These are phyloP conservation scores for Sutorius eximius DNA, from an alignment of 1,284 basidiomycete genomes.

Conservation along the genomic window DNA sequence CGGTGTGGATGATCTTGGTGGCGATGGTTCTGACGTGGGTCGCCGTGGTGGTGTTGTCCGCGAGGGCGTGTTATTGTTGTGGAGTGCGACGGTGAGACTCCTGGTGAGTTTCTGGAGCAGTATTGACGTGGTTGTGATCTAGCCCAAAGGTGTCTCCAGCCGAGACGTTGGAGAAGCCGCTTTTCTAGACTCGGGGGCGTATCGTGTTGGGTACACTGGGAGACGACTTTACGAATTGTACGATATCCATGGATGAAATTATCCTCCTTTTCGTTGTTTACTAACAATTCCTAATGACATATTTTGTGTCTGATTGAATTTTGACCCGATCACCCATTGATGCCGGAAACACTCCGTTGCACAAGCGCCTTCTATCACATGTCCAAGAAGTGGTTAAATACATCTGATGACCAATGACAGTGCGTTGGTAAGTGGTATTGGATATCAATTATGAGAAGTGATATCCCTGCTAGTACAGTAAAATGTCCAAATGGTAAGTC, in stretches of 20 bases:
- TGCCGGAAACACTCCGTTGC: too few species aligned
- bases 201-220: background rate
- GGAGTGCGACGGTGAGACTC: slow-evolving; percentile 47
- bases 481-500: slow-evolving; percentile 11
- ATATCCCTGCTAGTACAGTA: slow-evolving; percentile 23
- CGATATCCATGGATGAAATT: background rate
- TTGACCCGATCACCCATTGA: too few species aligned
- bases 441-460: slow-evolving; percentile 9
- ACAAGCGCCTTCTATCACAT: too few species aligned
- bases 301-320: too few species aligned
- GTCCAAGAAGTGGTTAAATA: too few species aligned
- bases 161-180: slow-evolving; percentile 7
- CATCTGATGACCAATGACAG: too few species aligned
- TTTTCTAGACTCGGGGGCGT: background rate
- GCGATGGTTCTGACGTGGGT: slow-evolving; percentile 58
- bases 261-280: background rate
- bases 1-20: slow-evolving; percentile 65
- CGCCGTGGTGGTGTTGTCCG: slow-evolving; percentile 57
- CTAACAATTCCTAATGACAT: too few species aligned
- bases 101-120: background rate
- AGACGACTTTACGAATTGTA: background rate
- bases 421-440: background rate
- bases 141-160: slow-evolving; percentile 9
- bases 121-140: slow-evolving; percentile 10
- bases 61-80: slow-evolving; percentile 66